Conservation (phyloP, 1,284 basidiomycete species). For the Coniferiporia weirii region DNA sequence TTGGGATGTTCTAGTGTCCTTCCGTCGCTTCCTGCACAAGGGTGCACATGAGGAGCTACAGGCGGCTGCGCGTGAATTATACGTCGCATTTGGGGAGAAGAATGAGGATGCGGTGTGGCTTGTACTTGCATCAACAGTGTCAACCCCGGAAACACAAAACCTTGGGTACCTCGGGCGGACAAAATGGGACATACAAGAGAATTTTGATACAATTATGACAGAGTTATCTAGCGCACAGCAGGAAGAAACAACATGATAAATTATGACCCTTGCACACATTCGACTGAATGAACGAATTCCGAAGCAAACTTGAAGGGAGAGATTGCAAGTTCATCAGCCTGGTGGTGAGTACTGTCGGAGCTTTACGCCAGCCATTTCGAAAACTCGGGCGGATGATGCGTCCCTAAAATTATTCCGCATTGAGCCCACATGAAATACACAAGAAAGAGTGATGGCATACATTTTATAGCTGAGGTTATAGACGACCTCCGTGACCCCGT, state of each 20-base stretch:
- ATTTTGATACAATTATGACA: slow-evolving; percentile 43
- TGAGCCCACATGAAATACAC: neutral
- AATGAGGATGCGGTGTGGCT: slow-evolving; percentile 85
- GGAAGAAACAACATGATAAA: neutral
- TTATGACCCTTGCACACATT: neutral
- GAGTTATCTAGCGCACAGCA: neutral
- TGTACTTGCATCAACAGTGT: slow-evolving; percentile 53
- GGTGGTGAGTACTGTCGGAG: slow-evolving; percentile 59
- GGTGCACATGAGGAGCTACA: slow-evolving; percentile 72
- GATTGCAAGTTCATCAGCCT: neutral
- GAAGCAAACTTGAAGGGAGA: neutral
- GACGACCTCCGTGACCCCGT: slow-evolving; percentile 88
- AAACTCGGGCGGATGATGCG: slow-evolving; percentile 71
- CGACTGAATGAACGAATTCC: neutral
- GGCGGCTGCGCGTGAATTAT: slow-evolving; percentile 57
- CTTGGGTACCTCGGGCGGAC: slow-evolving; percentile 47
- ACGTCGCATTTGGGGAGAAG: slow-evolving; percentile 48
- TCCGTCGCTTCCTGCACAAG: slow-evolving; percentile 68
- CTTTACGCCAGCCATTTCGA: slow-evolving; percentile 73
- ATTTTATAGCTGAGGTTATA: slow-evolving; percentile 96
- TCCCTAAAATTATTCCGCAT: slow-evolving; percentile 47
- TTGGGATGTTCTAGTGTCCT: slow-evolving; percentile 75
- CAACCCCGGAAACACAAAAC: neutral
- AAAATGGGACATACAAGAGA: slow-evolving; percentile 58
- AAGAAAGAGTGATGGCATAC: slow-evolving; percentile 41